Evolutionary conservation across 208 protist species (phyloP).

Genomic region (Trypanosoma rangeli): DNA sequence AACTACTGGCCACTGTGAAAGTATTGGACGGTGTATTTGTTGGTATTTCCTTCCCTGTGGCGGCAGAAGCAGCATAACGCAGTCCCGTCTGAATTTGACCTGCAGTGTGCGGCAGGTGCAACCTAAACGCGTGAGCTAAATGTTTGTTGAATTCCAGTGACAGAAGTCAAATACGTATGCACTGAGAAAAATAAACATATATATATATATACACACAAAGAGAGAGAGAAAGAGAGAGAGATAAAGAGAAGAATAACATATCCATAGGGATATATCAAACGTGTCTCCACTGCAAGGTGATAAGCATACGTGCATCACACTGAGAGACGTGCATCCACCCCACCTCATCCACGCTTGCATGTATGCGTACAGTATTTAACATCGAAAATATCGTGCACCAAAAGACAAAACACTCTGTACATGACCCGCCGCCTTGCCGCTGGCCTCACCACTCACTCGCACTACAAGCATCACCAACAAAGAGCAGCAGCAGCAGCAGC

Average conservation of each 20-base stretch:
- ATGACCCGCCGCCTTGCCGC: neutral
- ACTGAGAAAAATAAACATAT: too few species aligned
- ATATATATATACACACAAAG: neutral
- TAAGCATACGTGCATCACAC: too few species aligned
- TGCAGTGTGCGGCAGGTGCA: too few species aligned
- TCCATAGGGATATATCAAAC: neutral
- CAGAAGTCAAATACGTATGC: too few species aligned
- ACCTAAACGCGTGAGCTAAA: too few species aligned
- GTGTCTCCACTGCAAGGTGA: too few species aligned
- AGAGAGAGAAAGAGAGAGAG: neutral
- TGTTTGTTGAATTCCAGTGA: too few species aligned
- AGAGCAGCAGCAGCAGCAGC: neutral
- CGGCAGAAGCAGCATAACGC: constrained; percentile 1
- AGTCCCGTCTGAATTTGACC: constrained; percentile 4
- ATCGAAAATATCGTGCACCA: neutral
- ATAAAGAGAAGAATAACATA: neutral
- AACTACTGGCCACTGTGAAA: constrained; percentile 24
- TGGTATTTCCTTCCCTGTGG: too few species aligned
- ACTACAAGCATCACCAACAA: neutral
- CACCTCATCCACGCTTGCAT: neutral
- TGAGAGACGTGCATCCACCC: too few species aligned
- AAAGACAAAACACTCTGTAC: neutral
- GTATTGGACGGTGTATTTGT: constrained; percentile 42
- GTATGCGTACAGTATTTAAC: neutral
- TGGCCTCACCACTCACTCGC: neutral